phyloP scores from a whole-genome alignment of 2,329 filamentous ascomycete species.

The Meredithiella fracta region DNA sequence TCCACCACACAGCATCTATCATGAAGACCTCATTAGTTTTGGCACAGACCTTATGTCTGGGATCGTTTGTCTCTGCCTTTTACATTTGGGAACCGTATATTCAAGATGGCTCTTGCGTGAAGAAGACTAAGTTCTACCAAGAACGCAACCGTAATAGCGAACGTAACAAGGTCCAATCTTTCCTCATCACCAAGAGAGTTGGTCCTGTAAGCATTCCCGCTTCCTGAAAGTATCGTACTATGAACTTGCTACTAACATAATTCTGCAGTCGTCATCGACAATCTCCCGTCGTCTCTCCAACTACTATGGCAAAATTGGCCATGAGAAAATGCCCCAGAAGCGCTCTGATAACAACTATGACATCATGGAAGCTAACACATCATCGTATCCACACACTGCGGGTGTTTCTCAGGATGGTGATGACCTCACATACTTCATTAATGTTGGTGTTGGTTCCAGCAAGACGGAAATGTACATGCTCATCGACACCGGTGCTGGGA shows the following conservation, averaged over 20 bases:
- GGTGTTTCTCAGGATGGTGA: conserved; percentile 48
- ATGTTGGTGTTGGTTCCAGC: conserved; percentile 39
- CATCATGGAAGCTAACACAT: conserved; percentile 29
- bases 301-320: neutral
- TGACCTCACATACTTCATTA: conserved; percentile 49
- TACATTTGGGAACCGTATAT: conserved; percentile 15
- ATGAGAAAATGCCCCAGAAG: conserved; percentile 23
- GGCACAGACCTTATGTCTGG: conserved; percentile 6
- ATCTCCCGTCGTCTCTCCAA: conserved; percentile 11
- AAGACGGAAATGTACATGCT: conserved; percentile 42
- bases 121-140: conserved; percentile 2
- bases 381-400: conserved; percentile 31
- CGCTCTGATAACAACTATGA: conserved; percentile 30
- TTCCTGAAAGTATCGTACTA: no score
- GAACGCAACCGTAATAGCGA: neutral
- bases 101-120: conserved; percentile 13
- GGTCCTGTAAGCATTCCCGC: conserved; percentile 7
- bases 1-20: neutral
- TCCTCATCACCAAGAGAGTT: conserved; percentile 7
- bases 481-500: conserved; percentile 50
- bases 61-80: conserved; percentile 11
- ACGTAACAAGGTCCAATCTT: conserved; percentile 1
- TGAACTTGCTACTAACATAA: neutral
- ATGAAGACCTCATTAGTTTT: conserved; percentile 9
- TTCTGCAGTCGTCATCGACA: neutral